Base-by-base conservation (phyloP, 306 rosid species). In the Cicer yamashitae region DNA sequence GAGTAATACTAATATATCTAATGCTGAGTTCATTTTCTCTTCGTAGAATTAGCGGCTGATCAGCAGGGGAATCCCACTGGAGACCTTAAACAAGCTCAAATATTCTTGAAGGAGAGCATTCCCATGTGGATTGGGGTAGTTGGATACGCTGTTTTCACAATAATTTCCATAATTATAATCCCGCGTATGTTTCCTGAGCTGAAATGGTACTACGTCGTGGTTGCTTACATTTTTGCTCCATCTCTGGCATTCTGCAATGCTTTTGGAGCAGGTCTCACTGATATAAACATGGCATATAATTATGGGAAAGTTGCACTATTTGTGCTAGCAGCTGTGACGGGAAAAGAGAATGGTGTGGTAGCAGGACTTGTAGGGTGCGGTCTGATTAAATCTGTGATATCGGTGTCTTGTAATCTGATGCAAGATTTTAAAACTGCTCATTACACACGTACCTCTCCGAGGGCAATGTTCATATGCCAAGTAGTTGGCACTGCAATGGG, bases 181-280 rank as follows among this genome's bases (percentile, higher is more conserved):
- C 98, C 98, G 0, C 73, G 43, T 57, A 59, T 66, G 82, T 73
- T 71, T 50, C 71, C 82, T 68, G 61, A 50, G 83, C 64, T 83
- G 51, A 83, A 83, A 53, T 83, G 86, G 86, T 83, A 83, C 83
- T 78, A 58, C 7, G 44, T 78, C 0, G 82, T 78, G 40, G 83
- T 83, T 20, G 86, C 86, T 45, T 83, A 83, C 45, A 78, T 78
- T 37, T 78, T 83, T 85, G 97, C 97, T 39, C 99, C 97, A 8
- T 82, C 99, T 17, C 90, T 94, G 1, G 99, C 97, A 50, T 94
- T 94, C 85, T 94, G 99, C 74, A 94, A 94, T 46, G 97, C 97
- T 12, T 94, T 84, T 25, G 99, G 99, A 50, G 88, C 96, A 8
- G 97, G 99, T n/a, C 91, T 94, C 11, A 91, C 99, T 0, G 96